A percentile compares a stretch with the other conserved stretches of the same genome.
These are phyloP conservation scores for Erysimum cheiranthoides DNA, from an alignment of 345 rosid genomes.

Conservation along the genomic window DNA sequence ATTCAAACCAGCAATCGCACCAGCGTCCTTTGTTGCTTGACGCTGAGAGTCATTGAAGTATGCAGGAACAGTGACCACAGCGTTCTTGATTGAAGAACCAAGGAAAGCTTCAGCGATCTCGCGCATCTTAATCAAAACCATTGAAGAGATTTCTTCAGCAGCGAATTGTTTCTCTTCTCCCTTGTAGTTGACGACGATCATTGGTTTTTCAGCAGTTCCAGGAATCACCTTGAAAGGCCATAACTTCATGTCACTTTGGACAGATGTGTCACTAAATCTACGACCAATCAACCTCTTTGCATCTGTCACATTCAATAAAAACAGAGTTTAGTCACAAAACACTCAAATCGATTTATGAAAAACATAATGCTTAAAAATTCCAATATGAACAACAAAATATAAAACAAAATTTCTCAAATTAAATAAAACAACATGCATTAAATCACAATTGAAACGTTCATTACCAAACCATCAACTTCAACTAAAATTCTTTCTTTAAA, in stretches of 20 bases:
- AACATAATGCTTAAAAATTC: too few species aligned
- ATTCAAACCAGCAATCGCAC: background rate
- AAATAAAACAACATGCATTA: too few species aligned
- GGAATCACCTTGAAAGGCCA: slow-evolving; percentile 64
- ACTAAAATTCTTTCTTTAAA: background rate
- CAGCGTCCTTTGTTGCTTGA: background rate
- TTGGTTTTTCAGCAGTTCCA: slow-evolving; percentile 47
- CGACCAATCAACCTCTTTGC: slow-evolving; percentile 72
- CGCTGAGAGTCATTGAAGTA: background rate
- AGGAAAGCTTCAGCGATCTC: slow-evolving; percentile 65
- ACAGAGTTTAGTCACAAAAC: background rate
- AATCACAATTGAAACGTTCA: too few species aligned
- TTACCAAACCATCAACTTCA: background rate
- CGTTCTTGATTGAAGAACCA: background rate
- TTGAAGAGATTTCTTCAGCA: background rate
- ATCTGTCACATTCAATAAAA: slow-evolving; percentile 38
- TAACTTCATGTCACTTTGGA: slow-evolving; percentile 41
- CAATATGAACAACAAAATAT: too few species aligned
- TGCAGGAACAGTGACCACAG: background rate
- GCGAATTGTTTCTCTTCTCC: slow-evolving; percentile 11
- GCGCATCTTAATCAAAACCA: slow-evolving; percentile 54
- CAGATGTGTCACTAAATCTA: slow-evolving; percentile 58
- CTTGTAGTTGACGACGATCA: slow-evolving; percentile 59
- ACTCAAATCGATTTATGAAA: background rate
- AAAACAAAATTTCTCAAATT: too few species aligned